Evolutionary conservation across 257 asterid genomes (phyloP), one percentile per base, ranked within the genome.

Genomic region (Gentiana straminea): DNA sequence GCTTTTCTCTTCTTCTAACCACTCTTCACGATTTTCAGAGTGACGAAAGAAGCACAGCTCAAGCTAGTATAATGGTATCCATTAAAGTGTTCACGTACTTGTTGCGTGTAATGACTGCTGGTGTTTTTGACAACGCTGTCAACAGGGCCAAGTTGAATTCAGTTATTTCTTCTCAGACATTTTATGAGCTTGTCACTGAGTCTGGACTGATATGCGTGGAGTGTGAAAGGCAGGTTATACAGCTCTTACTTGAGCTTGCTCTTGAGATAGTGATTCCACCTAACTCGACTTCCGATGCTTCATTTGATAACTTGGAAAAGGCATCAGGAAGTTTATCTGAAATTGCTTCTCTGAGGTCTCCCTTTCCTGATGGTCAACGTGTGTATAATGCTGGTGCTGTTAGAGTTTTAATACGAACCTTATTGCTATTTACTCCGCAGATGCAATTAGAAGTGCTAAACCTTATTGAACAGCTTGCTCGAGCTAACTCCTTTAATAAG

Each of bases 331-430:
- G 84, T 62, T 84, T 77, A 73, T 73, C 74, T 77, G 73, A 88
- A 60, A 67, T 73, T 65, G 77, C 89, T 57, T 82, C 79, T 61
- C 75, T 86, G 1, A 94, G 95, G 64, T 72, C 88, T 67, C 73
- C 79, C 59, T 63, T 72, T 53, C 89, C 94, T 72, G 83, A 83
- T 53, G 80, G 80, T 68, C 86, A 83, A 69, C 82, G 89, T 15
- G 86, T 92, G 59, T 82, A 81, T 69, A 92, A 92, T 73, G 95
- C 99, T 75, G 82, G 95, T 60, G 91, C 97, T 61, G 73, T 92
- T 69, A 79, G 85, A 68, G 95, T 88, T 68, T 83, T 92, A 61
- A 62, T 92, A 69, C 99, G 95, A 24, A 67, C 93, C 57, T 73
- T 88, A 45, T 72, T 92, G 78, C 78, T 80, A 53, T 88, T 88